phyloP scores from a whole-genome alignment of 192 early-diverging fungal species.

The Coemansia umbellata region DNA sequence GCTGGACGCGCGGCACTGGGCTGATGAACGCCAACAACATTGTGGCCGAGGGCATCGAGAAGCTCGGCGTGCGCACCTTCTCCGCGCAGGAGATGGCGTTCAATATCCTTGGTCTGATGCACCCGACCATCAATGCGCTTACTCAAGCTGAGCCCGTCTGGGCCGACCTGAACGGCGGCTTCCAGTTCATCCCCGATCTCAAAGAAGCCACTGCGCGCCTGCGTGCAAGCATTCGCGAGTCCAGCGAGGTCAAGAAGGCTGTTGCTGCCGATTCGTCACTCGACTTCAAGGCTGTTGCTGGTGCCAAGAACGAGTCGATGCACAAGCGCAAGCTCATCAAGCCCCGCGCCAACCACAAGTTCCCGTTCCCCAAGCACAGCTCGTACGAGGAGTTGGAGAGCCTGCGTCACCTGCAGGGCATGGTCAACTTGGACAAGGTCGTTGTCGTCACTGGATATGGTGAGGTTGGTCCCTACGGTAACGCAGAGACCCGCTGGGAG shows the following conservation, averaged over 20 bases:
- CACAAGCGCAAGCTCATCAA: constrained; percentile 68
- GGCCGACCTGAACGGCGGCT: constrained; percentile 92
- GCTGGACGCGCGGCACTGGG: constrained; percentile 96
- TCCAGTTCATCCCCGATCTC: constrained; percentile 84
- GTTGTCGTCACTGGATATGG: constrained; percentile 92
- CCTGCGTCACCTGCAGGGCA: constrained; percentile 61
- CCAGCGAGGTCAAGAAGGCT: constrained; percentile 81
- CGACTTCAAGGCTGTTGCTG: constrained; percentile 75
- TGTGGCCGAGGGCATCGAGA: constrained; percentile 88
- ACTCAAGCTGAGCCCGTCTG: constrained; percentile 80
- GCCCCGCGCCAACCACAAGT: constrained; percentile 80
- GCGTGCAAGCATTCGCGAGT: constrained; percentile 76
- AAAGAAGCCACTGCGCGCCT: constrained; percentile 72
- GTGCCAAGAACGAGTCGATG: constrained; percentile 61
- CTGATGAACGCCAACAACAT: constrained; percentile 93
- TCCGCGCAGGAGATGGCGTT: constrained; percentile 94
- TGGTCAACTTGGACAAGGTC: constrained; percentile 89
- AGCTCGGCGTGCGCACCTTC: constrained; percentile 90
- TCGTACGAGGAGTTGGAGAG: constrained; percentile 66
- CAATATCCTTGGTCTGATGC: constrained; percentile 89
- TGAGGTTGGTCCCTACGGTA: constrained; percentile 90
- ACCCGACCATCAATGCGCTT: constrained; percentile 75
- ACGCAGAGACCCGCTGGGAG: constrained; percentile 90
- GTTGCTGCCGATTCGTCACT: constrained; percentile 72
- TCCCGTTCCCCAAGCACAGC: constrained; percentile 54